Evolutionary conservation across 2,329 filamentous ascomycete genomes (phyloP).

Genomic region (Lithohypha guttulata): DNA sequence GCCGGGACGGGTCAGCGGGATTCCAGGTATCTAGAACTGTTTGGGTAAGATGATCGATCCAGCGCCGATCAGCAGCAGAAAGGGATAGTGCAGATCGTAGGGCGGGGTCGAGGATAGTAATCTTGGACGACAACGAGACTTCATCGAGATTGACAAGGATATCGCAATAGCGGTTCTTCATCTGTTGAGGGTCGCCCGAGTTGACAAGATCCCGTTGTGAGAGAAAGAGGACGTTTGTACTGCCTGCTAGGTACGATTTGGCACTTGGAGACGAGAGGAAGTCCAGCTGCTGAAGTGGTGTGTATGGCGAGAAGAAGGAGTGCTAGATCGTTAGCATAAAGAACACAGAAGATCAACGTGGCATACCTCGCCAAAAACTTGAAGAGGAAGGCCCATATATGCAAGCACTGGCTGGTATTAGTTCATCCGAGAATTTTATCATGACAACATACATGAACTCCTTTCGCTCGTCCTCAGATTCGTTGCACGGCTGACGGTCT

Average conservation of each 20-base stretch:
- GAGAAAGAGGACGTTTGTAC: constrained; percentile 84
- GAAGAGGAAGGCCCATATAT: constrained; percentile 89
- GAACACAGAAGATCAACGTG: background rate
- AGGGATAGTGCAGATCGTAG: constrained; percentile 65
- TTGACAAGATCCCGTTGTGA: constrained; percentile 49
- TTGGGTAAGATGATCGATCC: constrained; percentile 93
- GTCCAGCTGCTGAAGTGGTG: constrained; percentile 88
- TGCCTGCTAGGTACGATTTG: constrained; percentile 94
- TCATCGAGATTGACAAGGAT: constrained; percentile 95
- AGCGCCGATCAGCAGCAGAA: constrained; percentile 77
- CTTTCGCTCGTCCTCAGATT: constrained; percentile 86
- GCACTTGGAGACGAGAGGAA: constrained; percentile 86
- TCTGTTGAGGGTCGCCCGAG: background rate
- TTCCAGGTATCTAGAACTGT: constrained; percentile 97
- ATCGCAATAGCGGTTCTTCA: constrained; percentile 84
- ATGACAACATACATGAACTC: constrained; percentile 55
- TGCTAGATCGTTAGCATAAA: constrained; percentile 44
- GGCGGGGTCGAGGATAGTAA: constrained; percentile 72
- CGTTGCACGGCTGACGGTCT: constrained; percentile 63
- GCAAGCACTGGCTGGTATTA: constrained; percentile 50
- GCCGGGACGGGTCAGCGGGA: constrained; percentile 72
- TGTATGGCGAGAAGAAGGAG: constrained; percentile 92
- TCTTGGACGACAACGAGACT: constrained; percentile 40
- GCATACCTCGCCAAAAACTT: constrained; percentile 79
- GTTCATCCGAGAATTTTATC: too few relatives aligned